Percentiles rank a stretch among this genome's conserved stretches.
Conservation (phyloP, 495 filamentous ascomycete genomes). For the Lasiosphaeria hispida region DNA sequence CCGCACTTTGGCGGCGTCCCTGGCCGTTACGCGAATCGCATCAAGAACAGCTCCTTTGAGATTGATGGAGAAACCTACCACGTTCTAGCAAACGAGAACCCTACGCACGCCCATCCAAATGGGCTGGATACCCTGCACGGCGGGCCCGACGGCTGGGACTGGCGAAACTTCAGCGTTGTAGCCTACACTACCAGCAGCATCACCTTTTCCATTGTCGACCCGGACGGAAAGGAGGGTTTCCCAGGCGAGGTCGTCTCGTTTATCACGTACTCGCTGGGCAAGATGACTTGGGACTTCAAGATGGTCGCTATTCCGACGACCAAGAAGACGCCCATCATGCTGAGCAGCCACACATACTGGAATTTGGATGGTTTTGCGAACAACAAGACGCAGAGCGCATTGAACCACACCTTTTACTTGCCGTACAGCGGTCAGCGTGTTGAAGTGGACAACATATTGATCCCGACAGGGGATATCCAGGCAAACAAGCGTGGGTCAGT, state of each 20-base stretch:
- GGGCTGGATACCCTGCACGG: slow-evolving; percentile 76
- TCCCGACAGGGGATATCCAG: slow-evolving; percentile 75
- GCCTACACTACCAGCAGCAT: slow-evolving; percentile 63
- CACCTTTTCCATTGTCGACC: slow-evolving; percentile 76
- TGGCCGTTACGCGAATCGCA: slow-evolving; percentile 82
- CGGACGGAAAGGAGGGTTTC: slow-evolving; percentile 69
- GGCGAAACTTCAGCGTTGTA: slow-evolving; percentile 75
- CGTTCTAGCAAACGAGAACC: slow-evolving; percentile 68
- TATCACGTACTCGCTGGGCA: slow-evolving; percentile 64
- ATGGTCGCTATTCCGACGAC: slow-evolving; percentile 54
- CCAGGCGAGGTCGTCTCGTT: slow-evolving; percentile 77
- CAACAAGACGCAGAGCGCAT: slow-evolving; percentile 55
- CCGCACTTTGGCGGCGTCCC: slow-evolving; percentile 76
- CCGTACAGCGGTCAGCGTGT: slow-evolving; percentile 69
- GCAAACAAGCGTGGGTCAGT: slow-evolving; percentile 56
- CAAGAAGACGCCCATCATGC: slow-evolving; percentile 66
- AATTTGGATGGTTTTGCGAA: slow-evolving; percentile 78
- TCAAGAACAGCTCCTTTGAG: slow-evolving; percentile 78
- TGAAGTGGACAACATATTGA: slow-evolving; percentile 69
- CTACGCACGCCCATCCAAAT: slow-evolving; percentile 40
- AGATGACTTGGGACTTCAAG: slow-evolving; percentile 53
- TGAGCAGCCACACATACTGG: slow-evolving; percentile 73
- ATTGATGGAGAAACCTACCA: slow-evolving; percentile 66
- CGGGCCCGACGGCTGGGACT: slow-evolving; percentile 77
- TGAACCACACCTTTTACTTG: slow-evolving; percentile 73